Evolutionary conservation across 345 rosid genomes (phyloP).

Genomic region (Nasturtium officinale): DNA sequence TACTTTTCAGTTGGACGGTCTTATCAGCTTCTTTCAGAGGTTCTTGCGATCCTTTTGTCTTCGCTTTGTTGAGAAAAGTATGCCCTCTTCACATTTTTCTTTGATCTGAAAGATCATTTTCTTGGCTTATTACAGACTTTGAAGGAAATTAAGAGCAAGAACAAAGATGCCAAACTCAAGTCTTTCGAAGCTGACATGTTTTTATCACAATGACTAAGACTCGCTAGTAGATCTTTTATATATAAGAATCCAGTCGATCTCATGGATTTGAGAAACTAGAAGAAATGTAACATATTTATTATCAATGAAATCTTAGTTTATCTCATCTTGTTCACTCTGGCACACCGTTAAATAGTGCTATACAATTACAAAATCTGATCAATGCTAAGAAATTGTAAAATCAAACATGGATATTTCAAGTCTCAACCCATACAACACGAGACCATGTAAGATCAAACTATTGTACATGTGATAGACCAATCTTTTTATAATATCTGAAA

Average conservation of each 20-base stretch:
- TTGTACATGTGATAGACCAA: neutral
- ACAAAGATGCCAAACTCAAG: conserved; percentile 61
- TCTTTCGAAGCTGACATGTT: conserved; percentile 68
- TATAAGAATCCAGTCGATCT: neutral
- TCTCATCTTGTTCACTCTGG: neutral
- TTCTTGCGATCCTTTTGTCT: conserved; percentile 12
- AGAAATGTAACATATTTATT: neutral
- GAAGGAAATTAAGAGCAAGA: conserved; percentile 49
- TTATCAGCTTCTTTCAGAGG: conserved; percentile 54
- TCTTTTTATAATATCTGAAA: too few relatives aligned
- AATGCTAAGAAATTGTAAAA: neutral
- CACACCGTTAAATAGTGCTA: neutral
- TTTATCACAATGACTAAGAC: conserved; percentile 7
- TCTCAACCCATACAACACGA: neutral
- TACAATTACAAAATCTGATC: neutral
- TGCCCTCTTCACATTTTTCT: neutral
- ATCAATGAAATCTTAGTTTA: neutral
- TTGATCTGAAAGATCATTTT: neutral
- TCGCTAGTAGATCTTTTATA: fast-evolving
- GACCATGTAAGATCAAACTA: neutral
- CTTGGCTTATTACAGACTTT: conserved; percentile 50
- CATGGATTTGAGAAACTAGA: neutral
- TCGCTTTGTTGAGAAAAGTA: neutral
- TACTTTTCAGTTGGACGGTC: conserved; percentile 71
- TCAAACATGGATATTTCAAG: neutral